Percentiles rank a stretch among this genome's conserved stretches.
phyloP scores from a whole-genome alignment of 345 rosid species.

The Eucalyptus sp. region DNA sequence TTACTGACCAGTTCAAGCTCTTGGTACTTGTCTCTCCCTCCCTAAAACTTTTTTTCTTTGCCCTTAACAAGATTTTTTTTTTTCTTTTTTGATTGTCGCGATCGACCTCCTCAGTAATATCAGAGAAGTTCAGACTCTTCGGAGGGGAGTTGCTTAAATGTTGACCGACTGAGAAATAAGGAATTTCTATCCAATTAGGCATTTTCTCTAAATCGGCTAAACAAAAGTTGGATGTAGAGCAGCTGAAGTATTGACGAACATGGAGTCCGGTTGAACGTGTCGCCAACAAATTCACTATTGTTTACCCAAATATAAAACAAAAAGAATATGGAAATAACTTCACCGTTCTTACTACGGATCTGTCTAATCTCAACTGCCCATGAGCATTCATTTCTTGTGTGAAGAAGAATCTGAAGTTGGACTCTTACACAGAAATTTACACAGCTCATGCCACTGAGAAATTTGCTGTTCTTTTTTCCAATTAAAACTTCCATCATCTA shows the following conservation, averaged over 20 bases:
- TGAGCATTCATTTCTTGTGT: background rate
- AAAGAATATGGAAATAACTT: background rate
- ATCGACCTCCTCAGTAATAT: background rate
- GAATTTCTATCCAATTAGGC: background rate
- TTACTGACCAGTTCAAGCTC: conserved; percentile 49
- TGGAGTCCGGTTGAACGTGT: background rate
- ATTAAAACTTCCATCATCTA: background rate
- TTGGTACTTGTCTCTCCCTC: conserved; percentile 16
- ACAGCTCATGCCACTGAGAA: background rate
- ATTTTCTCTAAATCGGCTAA: background rate
- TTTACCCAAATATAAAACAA: background rate
- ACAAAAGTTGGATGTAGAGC: background rate
- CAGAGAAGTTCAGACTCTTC: background rate
- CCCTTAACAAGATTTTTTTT: background rate
- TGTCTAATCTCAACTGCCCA: background rate
- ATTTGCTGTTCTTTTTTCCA: background rate
- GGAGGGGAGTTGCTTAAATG: background rate
- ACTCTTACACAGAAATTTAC: background rate
- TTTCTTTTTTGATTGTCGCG: background rate
- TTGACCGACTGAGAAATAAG: background rate
- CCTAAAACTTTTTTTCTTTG: background rate
- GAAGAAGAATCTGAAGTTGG: background rate
- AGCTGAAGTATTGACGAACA: background rate
- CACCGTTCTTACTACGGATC: background rate
- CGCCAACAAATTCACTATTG: background rate